phyloP scores from a whole-genome alignment of 805 yeast genomes.

The Ogataea glucozyma region DNA sequence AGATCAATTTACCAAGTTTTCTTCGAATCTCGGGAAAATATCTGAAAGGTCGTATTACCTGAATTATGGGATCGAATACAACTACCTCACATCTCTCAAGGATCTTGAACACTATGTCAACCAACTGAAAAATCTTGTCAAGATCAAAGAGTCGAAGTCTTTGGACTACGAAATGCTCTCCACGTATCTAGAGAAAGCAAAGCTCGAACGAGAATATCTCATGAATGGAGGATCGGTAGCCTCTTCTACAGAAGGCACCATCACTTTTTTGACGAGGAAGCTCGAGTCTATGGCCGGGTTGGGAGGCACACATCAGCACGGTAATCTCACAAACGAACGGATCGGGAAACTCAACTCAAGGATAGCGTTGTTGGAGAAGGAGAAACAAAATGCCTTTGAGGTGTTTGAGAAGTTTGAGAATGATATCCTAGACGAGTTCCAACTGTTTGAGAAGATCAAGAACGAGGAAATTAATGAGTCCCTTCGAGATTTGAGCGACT shows the following conservation, averaged over 20 bases:
- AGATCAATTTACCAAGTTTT: constrained; percentile 37
- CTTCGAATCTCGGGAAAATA: constrained; percentile 41
- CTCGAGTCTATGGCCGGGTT: constrained; percentile 47
- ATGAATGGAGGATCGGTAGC: constrained; percentile 39
- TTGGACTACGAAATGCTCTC: constrained; percentile 85
- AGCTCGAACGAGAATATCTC: constrained; percentile 53
- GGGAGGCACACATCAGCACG: constrained; percentile 40
- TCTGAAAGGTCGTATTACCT: constrained; percentile 28
- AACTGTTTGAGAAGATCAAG: constrained; percentile 77
- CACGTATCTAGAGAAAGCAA: constrained; percentile 74
- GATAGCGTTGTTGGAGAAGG: constrained; percentile 46
- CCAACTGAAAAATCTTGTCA: constrained; percentile 67
- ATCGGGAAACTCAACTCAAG: constrained; percentile 41
- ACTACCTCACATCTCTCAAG: constrained; percentile 77
- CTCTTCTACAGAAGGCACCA: constrained; percentile 37
- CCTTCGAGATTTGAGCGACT: constrained; percentile 70
- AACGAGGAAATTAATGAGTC: constrained; percentile 73
- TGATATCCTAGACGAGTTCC: constrained; percentile 51
- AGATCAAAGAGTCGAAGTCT: constrained; percentile 86
- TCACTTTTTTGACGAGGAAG: constrained; percentile 43
- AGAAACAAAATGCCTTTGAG: constrained; percentile 43
- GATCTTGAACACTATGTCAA: constrained; percentile 83
- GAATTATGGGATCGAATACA: constrained; percentile 63
- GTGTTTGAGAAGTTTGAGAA: constrained; percentile 48
- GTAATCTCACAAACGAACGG: constrained; percentile 46